phyloP scores from a whole-genome alignment of 1,284 basidiomycete genomes.

The Porogramme epimiltina region DNA sequence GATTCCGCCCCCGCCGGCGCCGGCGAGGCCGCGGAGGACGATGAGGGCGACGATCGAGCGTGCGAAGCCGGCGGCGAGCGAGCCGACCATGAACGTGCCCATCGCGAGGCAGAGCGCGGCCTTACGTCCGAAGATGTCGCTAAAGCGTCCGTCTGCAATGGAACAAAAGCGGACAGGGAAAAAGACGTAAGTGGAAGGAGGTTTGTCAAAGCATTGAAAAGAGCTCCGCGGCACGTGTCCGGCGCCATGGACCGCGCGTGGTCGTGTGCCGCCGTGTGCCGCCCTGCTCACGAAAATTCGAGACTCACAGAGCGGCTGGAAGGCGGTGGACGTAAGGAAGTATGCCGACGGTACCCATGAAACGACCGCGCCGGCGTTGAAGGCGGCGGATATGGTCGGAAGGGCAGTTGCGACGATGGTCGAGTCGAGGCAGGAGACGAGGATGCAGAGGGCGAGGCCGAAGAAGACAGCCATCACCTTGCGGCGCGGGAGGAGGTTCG shows the following conservation, averaged over 20 bases:
- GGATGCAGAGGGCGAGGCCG: conserved; percentile 60
- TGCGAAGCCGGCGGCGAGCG: conserved; percentile 60
- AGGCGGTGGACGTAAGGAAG: conserved; percentile 64
- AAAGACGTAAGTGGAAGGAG: not conserved
- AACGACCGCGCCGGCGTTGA: conserved; percentile 65
- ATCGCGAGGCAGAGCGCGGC: conserved; percentile 59
- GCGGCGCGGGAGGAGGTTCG: conserved; percentile 71
- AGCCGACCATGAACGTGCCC: conserved; percentile 63
- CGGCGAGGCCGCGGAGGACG: conserved; percentile 68
- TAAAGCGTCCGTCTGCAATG: conserved; percentile 59
- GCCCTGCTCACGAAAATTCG: not conserved
- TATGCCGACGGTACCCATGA: conserved; percentile 75
- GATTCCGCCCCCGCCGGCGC: conserved; percentile 70
- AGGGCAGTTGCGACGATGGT: conserved; percentile 73
- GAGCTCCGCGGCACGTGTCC: too few species aligned
- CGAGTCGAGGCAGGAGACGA: conserved; percentile 60
- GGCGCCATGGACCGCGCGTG: not conserved
- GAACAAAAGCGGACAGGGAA: not conserved
- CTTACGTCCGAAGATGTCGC: conserved; percentile 80
- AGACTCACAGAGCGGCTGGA: conserved; percentile 52
- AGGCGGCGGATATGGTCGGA: conserved; percentile 67
- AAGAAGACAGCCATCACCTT: conserved; percentile 66
- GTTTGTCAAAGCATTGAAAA: not conserved
- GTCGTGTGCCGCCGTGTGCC: too few species aligned
- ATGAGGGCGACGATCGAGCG: conserved; percentile 72